These are phyloP conservation scores for Papiliotrema terrestris DNA, from an alignment of 1,284 basidiomycete genomes.

Conservation along the genomic window DNA sequence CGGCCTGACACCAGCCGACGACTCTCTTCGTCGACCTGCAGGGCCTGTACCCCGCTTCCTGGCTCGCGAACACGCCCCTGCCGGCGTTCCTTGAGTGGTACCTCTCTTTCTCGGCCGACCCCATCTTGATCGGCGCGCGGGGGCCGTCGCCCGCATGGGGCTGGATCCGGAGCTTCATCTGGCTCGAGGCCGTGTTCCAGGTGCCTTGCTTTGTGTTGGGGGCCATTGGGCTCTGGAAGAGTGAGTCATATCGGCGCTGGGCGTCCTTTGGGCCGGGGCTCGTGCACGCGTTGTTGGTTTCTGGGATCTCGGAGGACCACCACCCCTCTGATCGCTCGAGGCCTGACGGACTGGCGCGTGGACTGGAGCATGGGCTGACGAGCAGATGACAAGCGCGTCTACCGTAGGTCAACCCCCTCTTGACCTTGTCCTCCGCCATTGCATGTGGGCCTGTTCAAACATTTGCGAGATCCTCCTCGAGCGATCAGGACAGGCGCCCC, in stretches of 20 bases:
- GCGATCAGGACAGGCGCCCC: too few species aligned
- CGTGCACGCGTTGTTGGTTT: too few species aligned
- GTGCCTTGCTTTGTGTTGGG: conserved; percentile 71
- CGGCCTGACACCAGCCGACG: conserved; percentile 16
- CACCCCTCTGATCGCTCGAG: too few species aligned
- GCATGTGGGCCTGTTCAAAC: too few species aligned
- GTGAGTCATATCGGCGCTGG: too few species aligned
- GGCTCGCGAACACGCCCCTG: conserved; percentile 23
- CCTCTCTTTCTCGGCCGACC: conserved; percentile 35
- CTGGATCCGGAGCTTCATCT: conserved; percentile 42
- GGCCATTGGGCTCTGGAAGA: conserved; percentile 61
- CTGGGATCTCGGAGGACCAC: too few species aligned
- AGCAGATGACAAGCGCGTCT: conserved; percentile 41
- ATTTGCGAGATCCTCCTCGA: too few species aligned
- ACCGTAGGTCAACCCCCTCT: conserved; percentile 35
- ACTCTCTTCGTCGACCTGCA: conserved; percentile 41
- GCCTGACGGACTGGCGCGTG: too few species aligned
- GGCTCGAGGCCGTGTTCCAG: conserved; percentile 59
- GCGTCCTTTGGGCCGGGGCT: too few species aligned
- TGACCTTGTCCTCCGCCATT: too few species aligned
- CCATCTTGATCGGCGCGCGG: conserved; percentile 35
- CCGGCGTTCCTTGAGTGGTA: conserved; percentile 34
- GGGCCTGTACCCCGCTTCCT: conserved; percentile 33
- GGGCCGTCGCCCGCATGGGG: conserved; percentile 20
- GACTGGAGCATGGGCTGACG: conserved; percentile 1